phyloP scores from a whole-genome alignment of 116 monocot genomes.

The Thalassia testudinum region DNA sequence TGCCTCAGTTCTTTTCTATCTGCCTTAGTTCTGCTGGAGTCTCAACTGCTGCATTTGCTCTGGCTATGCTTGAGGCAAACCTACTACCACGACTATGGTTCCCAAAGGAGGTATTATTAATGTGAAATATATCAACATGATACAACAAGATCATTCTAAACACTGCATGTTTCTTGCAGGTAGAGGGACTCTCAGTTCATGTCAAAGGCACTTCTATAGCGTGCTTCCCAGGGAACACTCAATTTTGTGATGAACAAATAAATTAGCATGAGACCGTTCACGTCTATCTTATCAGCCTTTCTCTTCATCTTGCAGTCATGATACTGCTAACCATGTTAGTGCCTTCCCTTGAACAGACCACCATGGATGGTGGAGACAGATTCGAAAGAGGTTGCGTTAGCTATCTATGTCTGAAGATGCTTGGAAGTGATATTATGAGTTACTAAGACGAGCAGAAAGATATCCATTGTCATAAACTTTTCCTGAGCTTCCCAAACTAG shows the following conservation, averaged over 20 bases:
- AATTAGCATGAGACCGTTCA: background rate
- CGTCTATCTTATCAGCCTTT: background rate
- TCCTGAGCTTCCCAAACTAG: too few species aligned
- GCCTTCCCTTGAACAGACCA: conserved; percentile 18
- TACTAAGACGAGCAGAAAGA: too few species aligned
- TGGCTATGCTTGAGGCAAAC: conserved; percentile 72
- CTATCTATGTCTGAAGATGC: conserved; percentile 50
- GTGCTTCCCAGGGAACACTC: conserved; percentile 59
- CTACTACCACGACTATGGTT: conserved; percentile 91
- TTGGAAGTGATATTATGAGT: too few species aligned
- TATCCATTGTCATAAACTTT: too few species aligned
- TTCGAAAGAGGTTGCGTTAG: conserved; percentile 75
- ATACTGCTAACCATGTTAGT: too few species aligned
- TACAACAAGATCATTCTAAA: background rate
- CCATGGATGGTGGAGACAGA: conserved; percentile 93
- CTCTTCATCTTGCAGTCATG: background rate
- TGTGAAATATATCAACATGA: background rate
- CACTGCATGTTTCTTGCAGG: conserved; percentile 19
- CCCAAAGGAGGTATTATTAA: conserved; percentile 61
- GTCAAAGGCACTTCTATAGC: conserved; percentile 54
- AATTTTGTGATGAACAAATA: conserved; percentile 85
- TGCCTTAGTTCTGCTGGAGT: conserved; percentile 56
- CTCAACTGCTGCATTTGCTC: conserved; percentile 68
- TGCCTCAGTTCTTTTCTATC: conserved; percentile 13
- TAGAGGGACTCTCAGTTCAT: conserved; percentile 58